Percentiles rank a stretch among this genome's conserved stretches.
Conservation (phyloP, 179 eudicot genomes). For the Vitellaria paradoxa region DNA sequence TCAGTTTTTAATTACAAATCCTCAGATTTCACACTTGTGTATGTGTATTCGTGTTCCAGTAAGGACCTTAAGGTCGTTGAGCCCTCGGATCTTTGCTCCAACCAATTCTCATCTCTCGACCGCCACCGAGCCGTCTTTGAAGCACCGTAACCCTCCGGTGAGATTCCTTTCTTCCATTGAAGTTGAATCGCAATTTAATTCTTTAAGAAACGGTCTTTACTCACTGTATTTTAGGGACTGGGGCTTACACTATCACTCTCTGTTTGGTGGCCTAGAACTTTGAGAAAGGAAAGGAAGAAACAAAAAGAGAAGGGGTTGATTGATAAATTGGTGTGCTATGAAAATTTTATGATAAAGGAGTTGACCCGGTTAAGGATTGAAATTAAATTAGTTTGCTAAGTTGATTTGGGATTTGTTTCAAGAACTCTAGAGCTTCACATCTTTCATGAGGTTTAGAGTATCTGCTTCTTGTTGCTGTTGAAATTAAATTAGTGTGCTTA, state of each 20-base stretch:
- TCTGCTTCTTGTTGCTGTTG: background rate
- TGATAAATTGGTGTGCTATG: background rate
- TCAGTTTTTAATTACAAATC: background rate
- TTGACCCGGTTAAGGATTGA: background rate
- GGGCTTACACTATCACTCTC: background rate
- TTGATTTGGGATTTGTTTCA: background rate
- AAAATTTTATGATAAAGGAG: background rate
- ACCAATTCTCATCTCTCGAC: slow-evolving; percentile 14
- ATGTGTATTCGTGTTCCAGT: slow-evolving; percentile 14
- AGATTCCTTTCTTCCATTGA: background rate
- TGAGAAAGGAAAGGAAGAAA: background rate
- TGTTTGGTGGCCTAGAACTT: background rate
- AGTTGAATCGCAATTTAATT: background rate
- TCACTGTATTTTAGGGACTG: background rate
- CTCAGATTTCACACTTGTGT: background rate
- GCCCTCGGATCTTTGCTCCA: slow-evolving; percentile 18
- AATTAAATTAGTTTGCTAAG: background rate
- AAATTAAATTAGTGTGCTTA: background rate
- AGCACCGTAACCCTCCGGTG: slow-evolving; percentile 18
- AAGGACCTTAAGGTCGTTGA: slow-evolving; percentile 18
- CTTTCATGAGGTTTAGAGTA: background rate
- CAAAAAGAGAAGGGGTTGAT: background rate
- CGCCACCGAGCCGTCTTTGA: slow-evolving; percentile 22
- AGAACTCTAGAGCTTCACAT: background rate
- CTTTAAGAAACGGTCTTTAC: background rate